Percentiles rank a stretch among this genome's conserved stretches.
phyloP scores from a whole-genome alignment of 164 flowering plant species.

The Aristolochia contorta region DNA sequence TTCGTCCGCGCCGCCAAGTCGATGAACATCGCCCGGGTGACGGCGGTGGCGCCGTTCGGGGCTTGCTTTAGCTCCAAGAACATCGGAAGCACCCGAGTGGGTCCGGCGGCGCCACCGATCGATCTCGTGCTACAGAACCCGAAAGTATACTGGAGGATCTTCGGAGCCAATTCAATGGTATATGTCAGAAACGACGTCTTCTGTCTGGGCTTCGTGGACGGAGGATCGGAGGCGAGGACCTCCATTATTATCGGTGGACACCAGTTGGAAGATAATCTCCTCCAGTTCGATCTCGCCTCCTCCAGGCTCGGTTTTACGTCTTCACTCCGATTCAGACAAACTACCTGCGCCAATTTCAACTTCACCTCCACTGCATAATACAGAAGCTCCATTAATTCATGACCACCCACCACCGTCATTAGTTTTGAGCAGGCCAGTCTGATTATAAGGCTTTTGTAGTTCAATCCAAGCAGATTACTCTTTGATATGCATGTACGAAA shows the following conservation, averaged over 20 bases:
- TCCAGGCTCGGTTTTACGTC: conserved; percentile 29
- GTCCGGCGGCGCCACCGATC: conserved; percentile 27
- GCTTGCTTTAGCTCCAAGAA: conserved; percentile 20
- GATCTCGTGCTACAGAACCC: conserved; percentile 25
- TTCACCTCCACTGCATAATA: conserved; percentile 9
- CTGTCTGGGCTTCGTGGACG: conserved; percentile 29
- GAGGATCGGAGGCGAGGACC: conserved; percentile 23
- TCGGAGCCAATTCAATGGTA: conserved; percentile 38
- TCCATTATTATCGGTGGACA: conserved; percentile 16
- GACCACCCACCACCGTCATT: too few species aligned
- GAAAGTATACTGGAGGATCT: conserved; percentile 22
- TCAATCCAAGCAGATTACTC: too few species aligned
- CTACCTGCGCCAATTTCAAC: conserved; percentile 38
- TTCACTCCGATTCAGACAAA: conserved; percentile 14
- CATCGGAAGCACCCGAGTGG: conserved; percentile 20
- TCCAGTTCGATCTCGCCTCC: conserved; percentile 27
- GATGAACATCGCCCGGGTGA: conserved; percentile 18
- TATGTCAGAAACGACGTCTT: conserved; percentile 17
- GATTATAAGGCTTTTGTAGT: too few species aligned
- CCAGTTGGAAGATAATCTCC: conserved; percentile 19
- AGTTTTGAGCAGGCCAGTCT: too few species aligned
- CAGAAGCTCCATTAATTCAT: background rate
- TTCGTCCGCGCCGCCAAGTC: conserved; percentile 13
- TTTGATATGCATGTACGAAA: too few species aligned
- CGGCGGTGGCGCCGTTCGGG: conserved; percentile 24